Percentiles rank a stretch among this genome's conserved stretches.
Conservation (phyloP, 148 eudicot genomes). For the Dysphania ambrosioides region DNA sequence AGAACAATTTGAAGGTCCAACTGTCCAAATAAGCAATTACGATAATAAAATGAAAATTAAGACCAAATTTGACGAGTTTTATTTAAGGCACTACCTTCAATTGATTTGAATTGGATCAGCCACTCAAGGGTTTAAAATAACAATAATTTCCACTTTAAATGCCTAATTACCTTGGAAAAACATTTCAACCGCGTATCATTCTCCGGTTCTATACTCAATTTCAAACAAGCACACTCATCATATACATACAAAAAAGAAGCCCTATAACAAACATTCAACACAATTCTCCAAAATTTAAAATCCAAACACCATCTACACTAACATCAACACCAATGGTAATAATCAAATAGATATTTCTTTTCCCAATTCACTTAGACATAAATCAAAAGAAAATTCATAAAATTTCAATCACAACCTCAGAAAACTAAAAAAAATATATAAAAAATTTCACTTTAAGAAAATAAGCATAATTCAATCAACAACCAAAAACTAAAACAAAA, state of each 20-base stretch:
- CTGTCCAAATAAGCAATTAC: no score
- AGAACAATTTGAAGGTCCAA: no score
- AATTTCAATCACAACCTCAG: constrained; percentile 8
- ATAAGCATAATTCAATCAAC: background rate
- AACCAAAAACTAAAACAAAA: constrained; percentile 5
- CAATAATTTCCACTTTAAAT: background rate
- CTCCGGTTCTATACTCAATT: background rate
- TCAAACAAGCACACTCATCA: background rate
- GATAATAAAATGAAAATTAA: no score
- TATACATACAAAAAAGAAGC: background rate
- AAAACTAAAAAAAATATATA: background rate
- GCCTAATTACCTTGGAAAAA: background rate
- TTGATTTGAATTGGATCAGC: no score
- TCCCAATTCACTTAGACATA: background rate
- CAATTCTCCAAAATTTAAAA: background rate
- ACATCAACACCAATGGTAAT: background rate
- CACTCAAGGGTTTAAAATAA: background rate
- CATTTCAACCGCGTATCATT: no score
- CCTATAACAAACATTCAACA: background rate
- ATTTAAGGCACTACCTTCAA: no score
- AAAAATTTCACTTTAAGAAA: background rate
- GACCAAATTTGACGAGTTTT: no score
- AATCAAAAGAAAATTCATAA: background rate
- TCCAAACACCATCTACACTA: background rate
- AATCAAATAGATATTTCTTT: background rate